phyloP scores from a whole-genome alignment of 1,139 yeast species.

The Sugiyamaella grinbergsii region DNA sequence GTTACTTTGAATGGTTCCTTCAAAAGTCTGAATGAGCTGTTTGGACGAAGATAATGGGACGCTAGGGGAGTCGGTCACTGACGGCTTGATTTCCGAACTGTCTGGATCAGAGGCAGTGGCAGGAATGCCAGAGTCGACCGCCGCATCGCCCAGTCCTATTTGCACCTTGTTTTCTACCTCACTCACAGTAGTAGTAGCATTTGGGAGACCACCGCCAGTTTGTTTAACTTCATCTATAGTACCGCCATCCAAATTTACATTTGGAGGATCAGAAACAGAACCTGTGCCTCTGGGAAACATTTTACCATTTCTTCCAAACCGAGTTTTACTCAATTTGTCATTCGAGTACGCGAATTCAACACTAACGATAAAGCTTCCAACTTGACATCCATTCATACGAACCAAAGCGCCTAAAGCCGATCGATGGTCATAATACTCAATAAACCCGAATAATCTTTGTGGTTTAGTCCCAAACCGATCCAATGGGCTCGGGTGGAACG shows the following conservation, averaged over 20 bases:
- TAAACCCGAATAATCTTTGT: constrained; percentile 20
- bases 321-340: background rate
- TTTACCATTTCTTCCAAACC: background rate
- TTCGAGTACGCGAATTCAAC: constrained; percentile 21
- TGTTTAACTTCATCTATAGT: too few relatives aligned
- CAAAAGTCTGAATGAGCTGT: background rate
- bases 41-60: background rate
- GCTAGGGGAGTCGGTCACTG: background rate
- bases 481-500: constrained; percentile 4
- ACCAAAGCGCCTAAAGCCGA: constrained; percentile 20
- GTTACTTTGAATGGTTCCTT: constrained; percentile 8
- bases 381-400: constrained; percentile 12
- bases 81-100: too few relatives aligned
- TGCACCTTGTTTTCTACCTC: too few relatives aligned
- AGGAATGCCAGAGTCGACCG: too few relatives aligned
- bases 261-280: background rate
- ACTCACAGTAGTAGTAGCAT: too few relatives aligned
- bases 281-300: constrained; percentile 1
- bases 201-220: too few relatives aligned
- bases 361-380: constrained; percentile 11
- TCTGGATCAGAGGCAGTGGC: too few relatives aligned
- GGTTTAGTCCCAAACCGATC: constrained; percentile 9
- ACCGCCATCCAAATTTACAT: too few relatives aligned
- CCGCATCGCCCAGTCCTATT: too few relatives aligned
- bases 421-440: constrained; percentile 14